Conservation (phyloP, 176 grass and related monocot genomes). For the Coix lacrymajobi region DNA sequence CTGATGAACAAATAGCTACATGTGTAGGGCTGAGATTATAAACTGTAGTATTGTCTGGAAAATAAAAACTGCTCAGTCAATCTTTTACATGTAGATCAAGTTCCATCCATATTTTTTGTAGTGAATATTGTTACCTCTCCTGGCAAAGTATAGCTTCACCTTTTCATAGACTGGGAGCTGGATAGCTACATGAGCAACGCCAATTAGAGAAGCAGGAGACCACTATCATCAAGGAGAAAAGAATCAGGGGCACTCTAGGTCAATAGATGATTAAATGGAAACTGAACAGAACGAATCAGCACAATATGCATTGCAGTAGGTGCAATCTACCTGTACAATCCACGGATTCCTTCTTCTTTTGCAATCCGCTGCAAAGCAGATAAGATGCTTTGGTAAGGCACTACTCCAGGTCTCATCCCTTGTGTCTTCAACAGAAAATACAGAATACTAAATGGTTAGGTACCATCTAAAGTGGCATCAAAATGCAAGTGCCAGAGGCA, state of each 20-base stretch:
- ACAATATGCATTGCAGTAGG: background rate
- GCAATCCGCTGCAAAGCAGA: constrained; percentile 70
- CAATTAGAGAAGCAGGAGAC: constrained; percentile 76
- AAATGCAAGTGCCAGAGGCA: background rate
- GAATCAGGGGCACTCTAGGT: constrained; percentile 18
- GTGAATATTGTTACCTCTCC: constrained; percentile 46
- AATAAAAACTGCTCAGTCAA: constrained; percentile 8
- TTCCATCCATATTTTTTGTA: background rate
- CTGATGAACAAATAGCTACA: constrained; percentile 66
- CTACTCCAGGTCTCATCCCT: constrained; percentile 47
- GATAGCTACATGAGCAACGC: constrained; percentile 85
- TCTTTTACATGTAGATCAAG: background rate
- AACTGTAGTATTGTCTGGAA: constrained; percentile 72
- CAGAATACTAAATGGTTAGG: constrained; percentile 5
- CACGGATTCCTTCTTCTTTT: constrained; percentile 63
- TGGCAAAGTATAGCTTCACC: constrained; percentile 66
- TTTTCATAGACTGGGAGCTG: constrained; percentile 79
- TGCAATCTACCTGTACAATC: constrained; percentile 65
- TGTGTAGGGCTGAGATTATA: constrained; percentile 58
- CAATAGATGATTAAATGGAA: constrained; percentile 12
- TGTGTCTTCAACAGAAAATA: constrained; percentile 51
- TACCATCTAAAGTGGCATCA: background rate
- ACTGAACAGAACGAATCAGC: background rate
- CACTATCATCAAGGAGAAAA: constrained; percentile 43
- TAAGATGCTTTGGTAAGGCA: constrained; percentile 53